Percentiles rank a stretch among this genome's conserved stretches.
Evolutionary conservation across 257 asterid species (phyloP).

Genomic region (Lycium barbarum): DNA sequence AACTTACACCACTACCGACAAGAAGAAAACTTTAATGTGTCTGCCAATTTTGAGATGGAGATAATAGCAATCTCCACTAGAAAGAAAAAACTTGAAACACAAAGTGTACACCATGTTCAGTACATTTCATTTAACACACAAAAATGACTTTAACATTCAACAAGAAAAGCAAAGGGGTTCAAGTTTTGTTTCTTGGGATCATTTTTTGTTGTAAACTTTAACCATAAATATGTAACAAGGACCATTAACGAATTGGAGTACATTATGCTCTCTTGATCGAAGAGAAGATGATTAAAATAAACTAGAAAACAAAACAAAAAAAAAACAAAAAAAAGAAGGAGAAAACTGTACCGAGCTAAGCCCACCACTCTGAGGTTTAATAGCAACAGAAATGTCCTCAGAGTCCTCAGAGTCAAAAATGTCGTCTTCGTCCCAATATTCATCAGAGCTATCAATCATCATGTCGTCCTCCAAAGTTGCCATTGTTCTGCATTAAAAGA

Average conservation of each 20-base stretch:
- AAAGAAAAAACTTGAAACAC: neutral
- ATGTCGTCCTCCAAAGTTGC: neutral
- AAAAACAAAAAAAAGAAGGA: neutral
- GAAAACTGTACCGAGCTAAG: conserved; percentile 10
- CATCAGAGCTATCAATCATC: conserved; percentile 5
- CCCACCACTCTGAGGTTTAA: neutral
- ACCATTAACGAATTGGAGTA: neutral
- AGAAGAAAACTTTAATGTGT: too few relatives aligned
- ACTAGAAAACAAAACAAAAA: neutral
- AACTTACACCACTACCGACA: neutral
- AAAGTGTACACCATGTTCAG: neutral
- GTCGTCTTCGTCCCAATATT: neutral
- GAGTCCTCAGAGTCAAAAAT: neutral
- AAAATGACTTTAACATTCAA: neutral
- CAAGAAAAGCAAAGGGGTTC: neutral
- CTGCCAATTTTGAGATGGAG: too few relatives aligned
- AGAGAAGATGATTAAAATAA: neutral
- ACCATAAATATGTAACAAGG: neutral
- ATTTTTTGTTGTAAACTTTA: neutral
- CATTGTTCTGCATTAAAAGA: conserved; percentile 24
- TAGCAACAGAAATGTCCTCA: neutral
- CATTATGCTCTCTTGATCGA: neutral
- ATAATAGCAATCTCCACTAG: neutral
- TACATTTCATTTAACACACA: neutral
- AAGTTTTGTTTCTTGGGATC: neutral